Base-by-base conservation (phyloP, 805 yeast species). In the Candida ortonii region DNA sequence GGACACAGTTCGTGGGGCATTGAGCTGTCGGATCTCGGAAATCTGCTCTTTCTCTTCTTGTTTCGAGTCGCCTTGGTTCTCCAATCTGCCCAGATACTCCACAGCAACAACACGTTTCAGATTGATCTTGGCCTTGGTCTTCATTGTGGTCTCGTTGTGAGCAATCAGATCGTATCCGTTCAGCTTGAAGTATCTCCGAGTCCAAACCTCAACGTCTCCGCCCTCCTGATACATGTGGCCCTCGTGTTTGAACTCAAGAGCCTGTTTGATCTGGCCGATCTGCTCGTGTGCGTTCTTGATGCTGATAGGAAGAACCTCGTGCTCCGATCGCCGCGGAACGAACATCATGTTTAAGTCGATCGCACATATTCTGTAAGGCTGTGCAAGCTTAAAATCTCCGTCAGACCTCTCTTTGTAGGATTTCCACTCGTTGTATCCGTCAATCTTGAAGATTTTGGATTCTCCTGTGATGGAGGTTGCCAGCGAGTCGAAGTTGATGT, bases 221-320 rank as follows among this genome's bases (percentile, higher is more conserved):
- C 97, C 97, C 52, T 82, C 86, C 61, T 89, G 97, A 49, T 78
- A 76, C 62, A 90, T 63, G 50, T 66, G 80, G 0, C 97, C 97
- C 53, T 83, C 81, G 50, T 64, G 63, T 2, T 32, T 36, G 13
- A 65, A 47, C 5, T 45, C 30, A 44, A 33, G 10, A 3, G 38
- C 28, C 20, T 63, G 51, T 12, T 51, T 50, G 15, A 62, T 55
- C 46, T 71, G 64, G 5, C 56, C 39, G 7, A 71, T 55, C 43
- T 73, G 66, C 9, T 59, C 64, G 9, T 58, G 45, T n/a, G 78
- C 78, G 31, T 74, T 61, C 34, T 69, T 69, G 46, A 84, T 76
- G 35, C 87, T 80, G 16, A 79, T 73, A 6, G 95, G 95, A 37
- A 85, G 67, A 6, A 72, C 62, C 54, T 85, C 94, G 32, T 65